These are phyloP conservation scores for Geotrichum phurueaensis DNA, from an alignment of 1,139 yeast genomes.

Conservation along the genomic window DNA sequence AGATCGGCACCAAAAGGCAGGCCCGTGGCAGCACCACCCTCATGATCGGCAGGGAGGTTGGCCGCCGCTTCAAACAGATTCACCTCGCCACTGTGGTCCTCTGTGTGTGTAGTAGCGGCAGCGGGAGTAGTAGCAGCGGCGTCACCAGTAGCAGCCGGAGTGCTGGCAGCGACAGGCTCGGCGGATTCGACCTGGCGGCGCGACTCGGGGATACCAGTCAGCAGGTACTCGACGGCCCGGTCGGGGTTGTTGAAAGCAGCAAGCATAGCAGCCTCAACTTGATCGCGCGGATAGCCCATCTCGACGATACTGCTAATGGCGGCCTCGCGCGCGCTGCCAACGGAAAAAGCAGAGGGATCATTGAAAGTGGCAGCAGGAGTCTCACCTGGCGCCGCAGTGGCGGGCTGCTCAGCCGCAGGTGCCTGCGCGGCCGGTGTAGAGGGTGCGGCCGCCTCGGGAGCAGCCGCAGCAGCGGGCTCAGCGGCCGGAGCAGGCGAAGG, in stretches of 20 bases:
- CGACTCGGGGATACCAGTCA: conserved; percentile 83
- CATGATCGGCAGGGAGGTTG: conserved; percentile 44
- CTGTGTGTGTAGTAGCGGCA: conserved; percentile 32
- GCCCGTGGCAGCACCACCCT: conserved; percentile 30
- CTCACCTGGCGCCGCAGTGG: conserved; percentile 27
- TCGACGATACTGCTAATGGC: conserved; percentile 80
- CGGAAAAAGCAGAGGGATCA: conserved; percentile 42
- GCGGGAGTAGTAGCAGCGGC: conserved; percentile 32
- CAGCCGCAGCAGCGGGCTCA: conserved; percentile 24
- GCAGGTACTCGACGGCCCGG: conserved; percentile 90
- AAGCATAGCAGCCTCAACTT: conserved; percentile 84
- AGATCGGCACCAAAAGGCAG: conserved; percentile 24
- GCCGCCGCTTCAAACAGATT: conserved; percentile 72
- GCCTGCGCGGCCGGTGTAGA: conserved; percentile 27
- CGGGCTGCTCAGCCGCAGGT: conserved; percentile 30
- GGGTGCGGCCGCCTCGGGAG: conserved; percentile 25
- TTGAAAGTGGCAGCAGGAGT: conserved; percentile 22
- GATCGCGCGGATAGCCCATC: conserved; percentile 89
- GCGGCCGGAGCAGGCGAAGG: conserved; percentile 26
- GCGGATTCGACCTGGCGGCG: conserved; percentile 32
- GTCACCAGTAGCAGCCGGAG: conserved; percentile 25
- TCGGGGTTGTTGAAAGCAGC: conserved; percentile 98
- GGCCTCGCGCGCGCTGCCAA: conserved; percentile 60
- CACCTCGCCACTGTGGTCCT: conserved; percentile 43
- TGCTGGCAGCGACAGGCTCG: conserved; percentile 28